Evolutionary conservation across 1,284 basidiomycete genomes (phyloP).

Genomic region (Ustanciosporium gigantosporum): DNA sequence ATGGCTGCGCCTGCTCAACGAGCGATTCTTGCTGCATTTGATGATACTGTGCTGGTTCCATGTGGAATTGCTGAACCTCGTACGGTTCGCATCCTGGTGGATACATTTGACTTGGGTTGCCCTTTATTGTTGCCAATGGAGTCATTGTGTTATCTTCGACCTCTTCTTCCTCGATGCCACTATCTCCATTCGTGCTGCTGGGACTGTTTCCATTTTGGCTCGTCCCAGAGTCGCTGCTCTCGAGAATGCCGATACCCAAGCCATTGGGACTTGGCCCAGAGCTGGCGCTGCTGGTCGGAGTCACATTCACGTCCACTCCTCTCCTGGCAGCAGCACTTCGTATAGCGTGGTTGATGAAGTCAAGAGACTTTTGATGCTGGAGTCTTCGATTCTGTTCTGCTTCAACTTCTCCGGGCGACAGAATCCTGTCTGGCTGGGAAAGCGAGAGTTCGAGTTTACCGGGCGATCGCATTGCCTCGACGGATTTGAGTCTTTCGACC

Average conservation of each 20-base stretch:
- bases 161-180: slow-evolving; percentile 13
- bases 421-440: slow-evolving; percentile 17
- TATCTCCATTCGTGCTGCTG: slow-evolving; percentile 16
- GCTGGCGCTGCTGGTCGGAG: slow-evolving; percentile 7
- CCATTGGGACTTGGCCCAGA: slow-evolving; percentile 37
- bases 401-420: slow-evolving; percentile 14
- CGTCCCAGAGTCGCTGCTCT: slow-evolving; percentile 5
- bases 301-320: slow-evolving; percentile 23
- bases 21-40: too few relatives aligned
- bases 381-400: slow-evolving; percentile 18
- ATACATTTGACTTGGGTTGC: slow-evolving; percentile 1
- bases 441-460: slow-evolving; percentile 37
- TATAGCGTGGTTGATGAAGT: slow-evolving; percentile 61
- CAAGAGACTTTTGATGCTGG: slow-evolving; percentile 59
- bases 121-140: slow-evolving; percentile 7
- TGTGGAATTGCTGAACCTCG: slow-evolving; percentile 1
- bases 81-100: slow-evolving; percentile 28
- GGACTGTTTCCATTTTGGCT: slow-evolving; percentile 11
- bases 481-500: slow-evolving; percentile 48
- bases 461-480: slow-evolving; percentile 52
- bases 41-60: too few relatives aligned
- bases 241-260: slow-evolving; percentile 47
- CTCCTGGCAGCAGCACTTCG: slow-evolving; percentile 57
- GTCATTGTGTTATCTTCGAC: slow-evolving; percentile 16
- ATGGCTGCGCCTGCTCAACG: too few relatives aligned